Conservation (phyloP, 2,329 filamentous ascomycete genomes). For the Penicillium sumatraense region DNA sequence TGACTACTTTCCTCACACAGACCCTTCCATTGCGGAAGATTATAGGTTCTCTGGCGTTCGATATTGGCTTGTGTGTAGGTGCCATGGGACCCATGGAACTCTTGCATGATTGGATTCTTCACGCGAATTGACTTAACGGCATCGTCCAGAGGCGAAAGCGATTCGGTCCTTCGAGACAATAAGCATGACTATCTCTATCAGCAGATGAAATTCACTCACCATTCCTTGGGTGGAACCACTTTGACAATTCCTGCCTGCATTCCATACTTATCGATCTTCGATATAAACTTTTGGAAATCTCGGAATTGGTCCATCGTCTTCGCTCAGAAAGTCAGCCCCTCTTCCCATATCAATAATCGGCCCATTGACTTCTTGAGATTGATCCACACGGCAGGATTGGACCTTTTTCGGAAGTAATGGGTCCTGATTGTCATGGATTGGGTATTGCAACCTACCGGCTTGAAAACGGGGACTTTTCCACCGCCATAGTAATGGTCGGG, state of each 20-base stretch:
- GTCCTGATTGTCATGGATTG: background rate
- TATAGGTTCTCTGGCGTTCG: conserved; percentile 93
- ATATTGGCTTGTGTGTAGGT: conserved; percentile 98
- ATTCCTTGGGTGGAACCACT: conserved; percentile 90
- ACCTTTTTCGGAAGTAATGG: background rate
- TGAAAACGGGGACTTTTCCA: conserved; percentile 88
- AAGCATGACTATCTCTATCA: conserved; percentile 12
- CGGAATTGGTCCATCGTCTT: conserved; percentile 90
- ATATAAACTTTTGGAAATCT: conserved; percentile 90
- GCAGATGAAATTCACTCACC: conserved; percentile 62
- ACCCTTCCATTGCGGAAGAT: conserved; percentile 92
- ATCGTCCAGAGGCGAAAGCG: conserved; percentile 78
- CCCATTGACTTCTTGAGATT: background rate
- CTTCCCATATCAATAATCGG: background rate
- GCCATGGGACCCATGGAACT: conserved; percentile 94
- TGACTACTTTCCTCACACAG: conserved; percentile 94
- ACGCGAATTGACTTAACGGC: conserved; percentile 89
- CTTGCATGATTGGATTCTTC: conserved; percentile 96
- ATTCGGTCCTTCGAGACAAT: conserved; percentile 59
- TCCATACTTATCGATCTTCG: conserved; percentile 87
- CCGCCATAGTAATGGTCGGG: conserved; percentile 87
- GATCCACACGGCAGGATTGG: background rate
- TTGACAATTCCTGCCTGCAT: conserved; percentile 99
- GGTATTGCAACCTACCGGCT: conserved; percentile 64
- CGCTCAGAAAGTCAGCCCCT: conserved; percentile 23